Evolutionary conservation across 2,329 filamentous ascomycete species (phyloP).

Genomic region (Colletotrichum truncatum): DNA sequence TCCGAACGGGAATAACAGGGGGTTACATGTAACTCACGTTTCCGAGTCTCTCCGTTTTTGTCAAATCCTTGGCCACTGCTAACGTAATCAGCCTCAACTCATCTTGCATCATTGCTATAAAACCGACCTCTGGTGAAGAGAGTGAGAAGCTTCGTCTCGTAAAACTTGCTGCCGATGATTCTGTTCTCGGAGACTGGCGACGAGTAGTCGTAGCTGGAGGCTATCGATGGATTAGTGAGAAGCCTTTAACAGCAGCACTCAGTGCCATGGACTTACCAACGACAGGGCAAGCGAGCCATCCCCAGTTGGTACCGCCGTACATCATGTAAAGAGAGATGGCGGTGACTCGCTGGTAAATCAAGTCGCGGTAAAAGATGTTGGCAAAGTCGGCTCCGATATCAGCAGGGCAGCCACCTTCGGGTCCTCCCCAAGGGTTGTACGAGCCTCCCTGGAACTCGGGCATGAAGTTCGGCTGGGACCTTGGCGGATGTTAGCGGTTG

Average conservation of each 20-base stretch:
- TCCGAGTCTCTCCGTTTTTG: slow-evolving; percentile 59
- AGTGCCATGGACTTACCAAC: slow-evolving; percentile 41
- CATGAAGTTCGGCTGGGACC: slow-evolving; percentile 61
- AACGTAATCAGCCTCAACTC: background rate
- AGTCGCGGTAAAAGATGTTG: slow-evolving; percentile 71
- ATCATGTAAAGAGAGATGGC: slow-evolving; percentile 72
- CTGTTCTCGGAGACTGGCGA: slow-evolving; percentile 69
- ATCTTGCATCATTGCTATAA: too few species aligned
- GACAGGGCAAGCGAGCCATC: slow-evolving; percentile 64
- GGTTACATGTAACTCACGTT: slow-evolving; percentile 33
- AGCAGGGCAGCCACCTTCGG: slow-evolving; percentile 60
- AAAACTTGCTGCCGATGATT: slow-evolving; percentile 66
- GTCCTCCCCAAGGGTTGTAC: slow-evolving; percentile 71
- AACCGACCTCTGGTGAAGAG: slow-evolving; percentile 59
- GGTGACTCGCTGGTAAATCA: slow-evolving; percentile 67
- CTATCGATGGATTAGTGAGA: slow-evolving; percentile 33
- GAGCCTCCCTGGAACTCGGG: slow-evolving; percentile 68
- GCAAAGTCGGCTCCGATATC: slow-evolving; percentile 68
- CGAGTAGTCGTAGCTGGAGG: slow-evolving; percentile 71
- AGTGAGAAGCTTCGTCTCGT: slow-evolving; percentile 69
- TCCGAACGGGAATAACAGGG: background rate
- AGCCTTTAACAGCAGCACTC: background rate
- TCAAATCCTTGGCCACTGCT: slow-evolving; percentile 61
- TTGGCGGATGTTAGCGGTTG: background rate
- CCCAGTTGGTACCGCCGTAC: slow-evolving; percentile 73